Base-by-base conservation (phyloP, 352 stramenopile genomes). In the Pythium vanterpoolii region DNA sequence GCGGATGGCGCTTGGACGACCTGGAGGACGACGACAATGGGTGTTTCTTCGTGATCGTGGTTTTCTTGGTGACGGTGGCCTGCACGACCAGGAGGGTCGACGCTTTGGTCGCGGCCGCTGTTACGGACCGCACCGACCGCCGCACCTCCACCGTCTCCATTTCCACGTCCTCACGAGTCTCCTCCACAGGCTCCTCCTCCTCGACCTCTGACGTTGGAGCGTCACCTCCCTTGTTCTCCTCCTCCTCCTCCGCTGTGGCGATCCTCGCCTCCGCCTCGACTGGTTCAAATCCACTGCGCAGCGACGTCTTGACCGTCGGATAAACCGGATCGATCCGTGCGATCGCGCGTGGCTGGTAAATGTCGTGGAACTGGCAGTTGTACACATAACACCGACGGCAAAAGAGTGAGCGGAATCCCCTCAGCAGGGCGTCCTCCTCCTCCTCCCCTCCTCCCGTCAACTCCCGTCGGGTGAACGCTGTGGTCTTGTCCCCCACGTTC, bases 361-460 rank as follows among this genome's bases (percentile, higher is more conserved):
- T 62, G 16, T 81, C 83, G 60, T 94, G 85, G 28, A 86, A 73
- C 57, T 78, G 65, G 57, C 85, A 94, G 53, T 84, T 90, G 71
- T 89, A 94, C 36, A 58, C 42, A 49, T 74, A 88, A 65, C 85
- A 94, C n/a, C 74, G 78, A 7, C 83, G 78, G 43, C 85, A 94
- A 39, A 92, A 91, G 28, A 89, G 75, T 21, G 76, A 60, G 36
- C 73, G 73, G 34, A 86, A 89, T 26, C 67, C 72, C 0, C 43
- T 42, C 2, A 71, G 68, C 56, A 87, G 26, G 7, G 70, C 62
- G 1, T 59, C 23, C 16, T 34, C 19, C 16, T 27, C 13, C 18
- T 28, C 34, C 4, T 40, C 21, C 6, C 27, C 19, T 24, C 2
- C 27, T 28, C 4, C 36, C 13, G n/a, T 16, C 21, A 24, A 8